A percentile compares a stretch with the other conserved stretches of the same genome.
These are phyloP conservation scores for Cicer cuneatum DNA, from an alignment of 306 rosid species.

Conservation along the genomic window DNA sequence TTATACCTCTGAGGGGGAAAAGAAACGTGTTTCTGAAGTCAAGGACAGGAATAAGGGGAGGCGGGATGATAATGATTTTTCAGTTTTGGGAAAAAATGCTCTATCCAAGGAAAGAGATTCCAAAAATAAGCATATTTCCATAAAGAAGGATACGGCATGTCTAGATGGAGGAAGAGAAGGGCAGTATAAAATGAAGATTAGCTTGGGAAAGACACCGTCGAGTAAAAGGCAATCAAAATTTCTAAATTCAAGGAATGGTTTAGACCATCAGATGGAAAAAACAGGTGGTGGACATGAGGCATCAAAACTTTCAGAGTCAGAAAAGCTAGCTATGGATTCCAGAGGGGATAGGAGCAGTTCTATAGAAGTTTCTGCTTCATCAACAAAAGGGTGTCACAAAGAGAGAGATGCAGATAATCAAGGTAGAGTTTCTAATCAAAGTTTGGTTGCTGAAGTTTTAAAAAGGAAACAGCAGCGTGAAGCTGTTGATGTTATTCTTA, in stretches of 20 bases:
- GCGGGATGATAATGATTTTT: slow-evolving; percentile 42
- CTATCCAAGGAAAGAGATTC: slow-evolving; percentile 37
- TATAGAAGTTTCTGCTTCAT: slow-evolving; percentile 52
- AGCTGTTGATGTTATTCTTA: slow-evolving; percentile 89
- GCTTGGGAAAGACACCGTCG: slow-evolving; percentile 43
- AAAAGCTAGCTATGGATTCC: slow-evolving; percentile 49
- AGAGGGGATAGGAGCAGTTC: slow-evolving; percentile 47
- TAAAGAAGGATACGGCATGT: slow-evolving; percentile 45
- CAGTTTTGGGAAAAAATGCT: slow-evolving; percentile 45
- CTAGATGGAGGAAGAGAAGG: slow-evolving; percentile 50
- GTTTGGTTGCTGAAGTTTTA: slow-evolving; percentile 59
- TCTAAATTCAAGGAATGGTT: slow-evolving; percentile 49
- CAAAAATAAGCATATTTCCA: slow-evolving; percentile 45
- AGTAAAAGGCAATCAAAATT: slow-evolving; percentile 55
- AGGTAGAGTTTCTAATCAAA: slow-evolving; percentile 51
- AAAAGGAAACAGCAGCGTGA: slow-evolving; percentile 92
- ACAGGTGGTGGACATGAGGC: slow-evolving; percentile 45
- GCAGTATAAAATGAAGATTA: slow-evolving; percentile 34
- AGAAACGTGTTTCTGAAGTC: slow-evolving; percentile 46
- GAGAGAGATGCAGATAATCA: slow-evolving; percentile 52
- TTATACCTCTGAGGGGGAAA: slow-evolving; percentile 51
- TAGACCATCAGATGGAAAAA: slow-evolving; percentile 47
- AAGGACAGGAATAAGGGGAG: slow-evolving; percentile 46
- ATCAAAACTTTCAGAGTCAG: slow-evolving; percentile 46
- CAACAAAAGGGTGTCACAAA: slow-evolving; percentile 46